Conservation (phyloP, 345 rosid genomes). For the Adansonia digitata region DNA sequence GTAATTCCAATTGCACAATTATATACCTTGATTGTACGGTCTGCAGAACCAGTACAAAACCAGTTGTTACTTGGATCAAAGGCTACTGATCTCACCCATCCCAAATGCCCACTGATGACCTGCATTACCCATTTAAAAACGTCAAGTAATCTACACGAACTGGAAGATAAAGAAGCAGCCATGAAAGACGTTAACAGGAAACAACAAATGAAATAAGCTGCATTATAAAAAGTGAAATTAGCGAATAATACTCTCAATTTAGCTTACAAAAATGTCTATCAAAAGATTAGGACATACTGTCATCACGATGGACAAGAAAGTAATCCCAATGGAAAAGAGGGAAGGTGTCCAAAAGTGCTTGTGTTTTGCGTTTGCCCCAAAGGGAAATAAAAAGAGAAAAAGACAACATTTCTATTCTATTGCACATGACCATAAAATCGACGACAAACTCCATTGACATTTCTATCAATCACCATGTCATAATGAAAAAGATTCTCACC, state of each 20-base stretch:
- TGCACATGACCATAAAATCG: background rate
- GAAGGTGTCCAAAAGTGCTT: background rate
- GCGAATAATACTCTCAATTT: background rate
- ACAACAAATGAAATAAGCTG: background rate
- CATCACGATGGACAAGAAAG: background rate
- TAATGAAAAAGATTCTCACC: constrained; percentile 37
- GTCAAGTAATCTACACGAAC: constrained; percentile 14
- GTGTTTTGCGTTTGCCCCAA: background rate
- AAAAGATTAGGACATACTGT: background rate
- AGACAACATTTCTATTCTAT: background rate
- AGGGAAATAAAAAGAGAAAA: background rate
- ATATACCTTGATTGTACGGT: constrained; percentile 55
- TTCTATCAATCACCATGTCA: background rate
- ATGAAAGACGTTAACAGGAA: background rate
- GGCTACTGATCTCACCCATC: constrained; percentile 97
- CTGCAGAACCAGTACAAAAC: constrained; percentile 99
- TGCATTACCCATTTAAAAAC: constrained; percentile 23
- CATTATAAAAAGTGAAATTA: background rate
- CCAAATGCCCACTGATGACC: constrained; percentile 97
- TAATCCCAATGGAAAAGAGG: background rate
- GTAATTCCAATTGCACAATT: background rate
- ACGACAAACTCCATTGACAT: background rate
- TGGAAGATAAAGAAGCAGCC: background rate
- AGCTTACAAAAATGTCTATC: background rate
- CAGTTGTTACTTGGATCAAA: constrained; percentile 96